A percentile compares a stretch with the other conserved stretches of the same genome.
Evolutionary conservation across 2,329 filamentous ascomycete genomes (phyloP).

Genomic region (Paraphaeosphaeria sporulosa): DNA sequence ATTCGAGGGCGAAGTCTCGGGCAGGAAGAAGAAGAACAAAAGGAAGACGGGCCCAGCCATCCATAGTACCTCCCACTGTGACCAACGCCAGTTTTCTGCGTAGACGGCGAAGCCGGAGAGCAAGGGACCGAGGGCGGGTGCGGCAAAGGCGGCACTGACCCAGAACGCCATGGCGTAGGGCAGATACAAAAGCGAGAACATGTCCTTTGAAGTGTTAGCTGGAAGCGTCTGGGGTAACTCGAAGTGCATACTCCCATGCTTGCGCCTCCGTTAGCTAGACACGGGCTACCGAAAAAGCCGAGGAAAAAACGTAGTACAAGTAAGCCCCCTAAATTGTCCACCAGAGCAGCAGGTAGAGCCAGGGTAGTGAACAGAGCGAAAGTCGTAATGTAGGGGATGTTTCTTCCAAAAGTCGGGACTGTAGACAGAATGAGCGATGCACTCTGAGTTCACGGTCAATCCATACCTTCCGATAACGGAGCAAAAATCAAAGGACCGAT

Average conservation of each 20-base stretch:
- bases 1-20: constrained; percentile 67
- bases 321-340: constrained; percentile 61
- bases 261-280: constrained; percentile 65
- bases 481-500: constrained; percentile 46
- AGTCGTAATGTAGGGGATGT: constrained; percentile 58
- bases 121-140: constrained; percentile 67
- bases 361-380: constrained; percentile 60
- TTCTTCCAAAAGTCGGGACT: constrained; percentile 59
- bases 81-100: constrained; percentile 65
- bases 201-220: constrained; percentile 35
- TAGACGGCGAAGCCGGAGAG: constrained; percentile 62
- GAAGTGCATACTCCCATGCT: constrained; percentile 42
- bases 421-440: background rate
- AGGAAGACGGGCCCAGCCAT: constrained; percentile 65
- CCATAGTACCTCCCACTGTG: constrained; percentile 70
- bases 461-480: constrained; percentile 53
- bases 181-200: constrained; percentile 62
- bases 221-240: background rate
- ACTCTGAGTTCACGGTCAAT: constrained; percentile 50
- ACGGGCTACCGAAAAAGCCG: constrained; percentile 65
- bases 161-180: constrained; percentile 68
- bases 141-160: constrained; percentile 61
- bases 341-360: constrained; percentile 57
- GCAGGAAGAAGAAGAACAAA: constrained; percentile 68
- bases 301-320: constrained; percentile 62